Evolutionary conservation across 2,329 filamentous ascomycete species (phyloP), one percentile per base, ranked within the genome.

Genomic region (Epichloe gansuensis): DNA sequence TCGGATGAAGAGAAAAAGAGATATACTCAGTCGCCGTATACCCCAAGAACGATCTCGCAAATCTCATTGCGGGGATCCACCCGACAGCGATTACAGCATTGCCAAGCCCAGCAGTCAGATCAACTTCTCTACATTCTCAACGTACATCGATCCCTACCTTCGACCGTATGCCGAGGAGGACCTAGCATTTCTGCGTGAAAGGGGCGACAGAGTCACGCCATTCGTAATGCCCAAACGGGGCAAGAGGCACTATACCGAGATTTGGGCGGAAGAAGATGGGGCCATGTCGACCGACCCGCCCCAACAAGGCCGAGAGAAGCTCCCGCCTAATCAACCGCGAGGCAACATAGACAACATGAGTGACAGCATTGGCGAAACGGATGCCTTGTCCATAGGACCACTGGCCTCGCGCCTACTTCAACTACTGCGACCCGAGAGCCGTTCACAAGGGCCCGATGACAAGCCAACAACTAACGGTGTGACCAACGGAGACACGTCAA

Each of bases 181-280:
- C 64, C 79, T 96, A 46, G 89, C 88, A 1, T 98, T 96, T 65
- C 70, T 98, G 39, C 84, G 91, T 62, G 93, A 98, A 69, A 80
- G 88, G 61, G 89, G 91, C 53, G 91, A 98, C 67, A 82, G 93
- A 39, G 74, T 85, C 23, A 83, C 78, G 2, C 88, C 91, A 1
- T 97, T 96, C 61, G 74, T 91, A 39, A 89, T 95, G 68, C 90
- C 91, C 7, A 84, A 85, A 58, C 83, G 90, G 23, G 91, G 90
- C 46, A 86, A 88, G 66, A 84, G 83, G 60, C 85, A 89, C 63
- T 98, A 97, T 69, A 83, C 80, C 25, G 91, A 97, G 55, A 76
- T 91, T 9, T 98, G 93, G 93, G 86, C 89, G 0, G 90, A 95
- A 59, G 93, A 98, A 65, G 93, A 98, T 63, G 89, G 88, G 9